Base-by-base conservation (phyloP, 2,329 filamentous ascomycete species). In the Aspergillus niger region DNA sequence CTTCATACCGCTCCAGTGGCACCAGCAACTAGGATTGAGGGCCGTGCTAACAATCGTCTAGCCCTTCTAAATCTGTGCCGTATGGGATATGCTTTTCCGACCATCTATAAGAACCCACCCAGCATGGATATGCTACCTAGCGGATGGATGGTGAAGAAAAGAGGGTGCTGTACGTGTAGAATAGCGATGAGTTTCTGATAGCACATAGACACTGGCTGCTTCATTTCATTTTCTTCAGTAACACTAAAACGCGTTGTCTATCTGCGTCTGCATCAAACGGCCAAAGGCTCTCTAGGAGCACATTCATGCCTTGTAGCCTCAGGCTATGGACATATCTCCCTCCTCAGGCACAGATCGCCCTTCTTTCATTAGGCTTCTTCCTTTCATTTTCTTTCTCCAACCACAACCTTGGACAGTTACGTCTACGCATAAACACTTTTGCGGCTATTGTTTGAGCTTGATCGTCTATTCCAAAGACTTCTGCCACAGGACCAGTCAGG, bases 111-210 rank as follows among this genome's bases (percentile, higher is more conserved):
- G 55, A 47, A 44, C 43, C 47, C 17, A 50, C 48, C 53, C 64
- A 55, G 32, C 62, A 59, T 61, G 52, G 63, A 57, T 56, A 56
- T 63, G 54, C 52, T 56, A 47, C 53, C 43, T 58, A 47, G 56
- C 52, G 52, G 50, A 60, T 63, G 53, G 60, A 63, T 64, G 49
- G 48, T 58, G 48, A 41, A 51, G 53, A 49, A 15, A 60, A 47
- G 58, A 54, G 61, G 63, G 64, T 63, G 60, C 52, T 72, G 65
- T 65, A 65, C 51, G 65, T 74, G 72, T 77, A 76, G 74, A 76
- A 73, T 76, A 76, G 65, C 65, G 69, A 70, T 70, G 67, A 69
- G 63, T 70, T 71, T 70, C 67, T 65, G 68, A 71, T 73, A 71
- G 70, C 72, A 73, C 69, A 74, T 76, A 76, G 71, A 76, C 64